Base-by-base conservation (phyloP, 345 rosid genomes). In the Cardamine chenopodiifolia region DNA sequence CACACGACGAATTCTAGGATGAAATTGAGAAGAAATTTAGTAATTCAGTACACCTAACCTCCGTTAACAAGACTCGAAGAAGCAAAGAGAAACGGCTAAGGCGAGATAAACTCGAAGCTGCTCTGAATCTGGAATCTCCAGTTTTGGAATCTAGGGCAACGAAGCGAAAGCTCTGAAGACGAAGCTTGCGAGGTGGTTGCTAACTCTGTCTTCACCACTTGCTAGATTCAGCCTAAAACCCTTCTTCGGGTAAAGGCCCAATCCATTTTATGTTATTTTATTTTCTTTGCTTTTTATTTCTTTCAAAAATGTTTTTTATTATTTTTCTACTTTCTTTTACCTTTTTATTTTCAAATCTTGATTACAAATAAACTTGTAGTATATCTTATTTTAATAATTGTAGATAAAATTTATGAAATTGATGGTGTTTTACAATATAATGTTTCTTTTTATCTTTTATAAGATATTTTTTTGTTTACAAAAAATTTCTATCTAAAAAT, bases 61-160 rank as follows among this genome's bases (percentile, higher is more conserved):
- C 28, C 22, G 73, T n/a, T 28, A 0, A 75, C 20, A 6, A 49
- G 48, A 15, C 32, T 35, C 60, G 45, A 67, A 58, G 68, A 58
- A 57, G 60, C 35, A 15, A 29, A 54, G 57, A 28, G 63, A 28
- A 66, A 49, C 45, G 61, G 28, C 50, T n/a, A 72, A 74, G 18
- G 9, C 5, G 3, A 22, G 53, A 62, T 71, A 63, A 63, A 58
- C 9, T 25, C 22, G 76, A 63, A 70, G 76, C 45, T 22, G 71
- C 54, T 70, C 54, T 70, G 26, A 54, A 70, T 70, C 66, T 63
- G 58, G 71, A 56, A 69, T 76, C 75, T 62, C 71, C 70, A 32
- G 58, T 64, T 69, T 69, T 60, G 75, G 18, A 47, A 34, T 70
- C 70, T 70, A 77, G 76, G 80, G 76, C 66, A 75, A 59, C 15